Conservation (phyloP, 2,329 filamentous ascomycete genomes). For the Drechslerella coelobrocha region DNA sequence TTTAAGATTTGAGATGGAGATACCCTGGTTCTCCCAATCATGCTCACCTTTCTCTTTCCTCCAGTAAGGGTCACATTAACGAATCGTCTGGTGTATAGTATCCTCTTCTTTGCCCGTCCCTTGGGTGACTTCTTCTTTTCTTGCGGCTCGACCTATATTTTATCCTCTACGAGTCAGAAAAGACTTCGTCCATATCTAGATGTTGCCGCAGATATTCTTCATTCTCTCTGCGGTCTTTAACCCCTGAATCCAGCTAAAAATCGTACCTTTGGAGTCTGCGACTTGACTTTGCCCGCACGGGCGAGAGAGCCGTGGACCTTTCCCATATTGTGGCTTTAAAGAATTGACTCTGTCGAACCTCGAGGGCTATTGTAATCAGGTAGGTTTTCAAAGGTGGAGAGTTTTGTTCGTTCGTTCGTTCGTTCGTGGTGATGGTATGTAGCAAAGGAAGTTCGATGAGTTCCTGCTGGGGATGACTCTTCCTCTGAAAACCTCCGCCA, state of each 20-base stretch:
- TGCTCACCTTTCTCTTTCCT: constrained; percentile 93
- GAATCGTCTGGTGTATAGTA: constrained; percentile 91
- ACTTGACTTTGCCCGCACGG: constrained; percentile 98
- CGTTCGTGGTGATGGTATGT: constrained; percentile 9
- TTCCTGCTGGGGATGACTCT: constrained; percentile 31
- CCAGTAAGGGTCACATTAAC: constrained; percentile 97
- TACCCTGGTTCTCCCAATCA: not conserved
- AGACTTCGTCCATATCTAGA: constrained; percentile 16
- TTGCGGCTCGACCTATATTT: constrained; percentile 76
- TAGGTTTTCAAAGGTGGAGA: not conserved
- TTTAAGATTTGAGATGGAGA: constrained; percentile 13
- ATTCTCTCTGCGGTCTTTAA: not conserved
- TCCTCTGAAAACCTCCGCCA: constrained; percentile 32
- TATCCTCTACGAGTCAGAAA: constrained; percentile 49
- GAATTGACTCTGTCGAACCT: constrained; percentile 8
- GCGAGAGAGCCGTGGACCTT: constrained; percentile 94
- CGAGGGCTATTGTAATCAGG: constrained; percentile 9
- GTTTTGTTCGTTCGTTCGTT: not conserved
- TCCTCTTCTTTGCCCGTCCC: constrained; percentile 96
- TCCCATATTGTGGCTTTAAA: constrained; percentile 70
- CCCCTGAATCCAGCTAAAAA: constrained; percentile 38
- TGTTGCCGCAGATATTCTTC: not conserved
- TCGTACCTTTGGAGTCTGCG: constrained; percentile 87
- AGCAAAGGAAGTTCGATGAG: constrained; percentile 20
- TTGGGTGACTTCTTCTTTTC: constrained; percentile 98